Conservation (phyloP, 2,329 filamentous ascomycete genomes). For the Penicillium olsonii region DNA sequence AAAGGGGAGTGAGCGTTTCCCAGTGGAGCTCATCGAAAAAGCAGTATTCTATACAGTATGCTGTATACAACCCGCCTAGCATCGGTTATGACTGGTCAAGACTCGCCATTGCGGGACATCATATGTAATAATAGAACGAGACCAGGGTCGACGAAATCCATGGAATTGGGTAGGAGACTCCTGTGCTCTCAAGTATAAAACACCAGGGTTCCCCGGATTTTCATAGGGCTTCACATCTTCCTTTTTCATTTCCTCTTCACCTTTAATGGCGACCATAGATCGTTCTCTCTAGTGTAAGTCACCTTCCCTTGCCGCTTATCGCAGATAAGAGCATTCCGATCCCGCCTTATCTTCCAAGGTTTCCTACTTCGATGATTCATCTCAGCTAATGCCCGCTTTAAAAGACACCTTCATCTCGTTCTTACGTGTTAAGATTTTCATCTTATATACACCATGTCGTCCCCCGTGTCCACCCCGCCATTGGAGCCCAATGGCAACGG, state of each 20-base stretch:
- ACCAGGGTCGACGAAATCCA: not conserved
- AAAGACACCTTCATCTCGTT: conserved; percentile 18
- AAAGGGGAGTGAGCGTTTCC: conserved; percentile 17
- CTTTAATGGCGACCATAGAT: conserved; percentile 24
- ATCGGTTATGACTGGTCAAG: conserved; percentile 23
- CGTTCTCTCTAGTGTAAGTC: conserved; percentile 6
- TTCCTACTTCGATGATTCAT: conserved; percentile 5
- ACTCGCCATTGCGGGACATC: not conserved
- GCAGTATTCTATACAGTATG: conserved; percentile 15
- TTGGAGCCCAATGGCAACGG: conserved; percentile 19
- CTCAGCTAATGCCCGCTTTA: conserved; percentile 12
- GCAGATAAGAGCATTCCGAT: conserved; percentile 18
- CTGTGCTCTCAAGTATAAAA: conserved; percentile 17
- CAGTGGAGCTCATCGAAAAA: conserved; percentile 16
- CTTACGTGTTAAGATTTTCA: conserved; percentile 16
- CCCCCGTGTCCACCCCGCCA: conserved; percentile 30
- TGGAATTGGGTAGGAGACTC: not conserved
- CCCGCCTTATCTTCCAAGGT: conserved; percentile 12
- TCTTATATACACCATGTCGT: conserved; percentile 31
- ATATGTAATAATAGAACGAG: conserved; percentile 3
- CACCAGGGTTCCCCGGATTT: conserved; percentile 25
- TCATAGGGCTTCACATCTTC: not conserved
- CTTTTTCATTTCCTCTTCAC: conserved; percentile 4
- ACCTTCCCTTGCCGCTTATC: conserved; percentile 10
- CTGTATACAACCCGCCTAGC: conserved; percentile 20